Evolutionary conservation across 2,329 filamentous ascomycete species (phyloP), one percentile per base, ranked within the genome.

Genomic region (Zymoseptoria pseudotritici): DNA sequence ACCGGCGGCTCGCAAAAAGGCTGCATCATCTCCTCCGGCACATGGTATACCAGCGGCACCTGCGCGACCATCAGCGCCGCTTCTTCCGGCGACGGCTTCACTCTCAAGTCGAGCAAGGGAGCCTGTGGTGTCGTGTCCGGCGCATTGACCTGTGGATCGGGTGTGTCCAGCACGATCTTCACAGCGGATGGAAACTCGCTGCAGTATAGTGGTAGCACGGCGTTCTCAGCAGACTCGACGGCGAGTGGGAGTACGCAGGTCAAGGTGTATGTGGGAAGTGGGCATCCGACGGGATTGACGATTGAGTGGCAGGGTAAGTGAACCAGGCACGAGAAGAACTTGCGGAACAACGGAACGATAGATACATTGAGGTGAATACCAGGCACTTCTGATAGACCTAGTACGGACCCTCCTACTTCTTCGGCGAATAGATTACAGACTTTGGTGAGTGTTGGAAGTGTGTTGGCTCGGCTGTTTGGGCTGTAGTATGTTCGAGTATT

Each of bases 21-120:
- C n/a, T 90, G 86, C 66, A 79, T 90, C 60, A 90, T 89, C 69
- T 81, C 81, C 58, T 78, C 74, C 9, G 87, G 87, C 0, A 83
- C 81, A 0, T 90, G 87, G 87, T 90, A 87, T 69, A 79, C 80
- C 0, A 80, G 78, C 1, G 86, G 86, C 2, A 87, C 86, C 0
- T 89, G 86, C 68, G 87, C 87, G 0, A 87, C 82, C 0, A 87
- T 84, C 70, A 83, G 80, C 0, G 83, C 84, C 4, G 74, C 80
- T 3, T 61, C 77, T 1, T 67, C 65, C 17, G 73, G 74, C 52
- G 69, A 69, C 55, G 80, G 79, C 50, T 84, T 85, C 74, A 85
- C 82, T 0, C 72, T 87, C 11, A 77, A 73, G 54, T 83, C 82
- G 11, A 82, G 80, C 53, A 86, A 85, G 68, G 84, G 84, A 6